Conservation (phyloP, 1,139 yeast species). For the Diutina rugosa region DNA sequence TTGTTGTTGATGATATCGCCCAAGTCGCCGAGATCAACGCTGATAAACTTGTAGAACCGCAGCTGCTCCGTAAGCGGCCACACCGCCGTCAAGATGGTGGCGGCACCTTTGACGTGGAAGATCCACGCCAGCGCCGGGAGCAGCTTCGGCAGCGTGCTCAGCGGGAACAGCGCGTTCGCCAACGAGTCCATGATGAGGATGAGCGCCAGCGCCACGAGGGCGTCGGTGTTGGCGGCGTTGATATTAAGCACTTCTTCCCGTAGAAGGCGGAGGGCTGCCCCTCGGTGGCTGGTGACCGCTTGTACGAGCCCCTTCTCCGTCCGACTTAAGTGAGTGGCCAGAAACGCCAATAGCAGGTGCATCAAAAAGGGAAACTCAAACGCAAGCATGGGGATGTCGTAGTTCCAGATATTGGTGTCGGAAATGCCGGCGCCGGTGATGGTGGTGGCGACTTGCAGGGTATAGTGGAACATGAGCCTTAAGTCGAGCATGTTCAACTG, state of each 20-base stretch:
- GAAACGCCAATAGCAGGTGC: slow-evolving; percentile 83
- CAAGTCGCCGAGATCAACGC: slow-evolving; percentile 71
- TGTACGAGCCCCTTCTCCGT: slow-evolving; percentile 68
- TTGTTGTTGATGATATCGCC: slow-evolving; percentile 55
- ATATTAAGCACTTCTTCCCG: slow-evolving; percentile 81
- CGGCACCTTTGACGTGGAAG: slow-evolving; percentile 94
- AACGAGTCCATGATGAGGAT: slow-evolving; percentile 83
- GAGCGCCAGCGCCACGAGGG: slow-evolving; percentile 83
- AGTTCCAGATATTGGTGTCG: slow-evolving; percentile 77
- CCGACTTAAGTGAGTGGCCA: slow-evolving; percentile 82
- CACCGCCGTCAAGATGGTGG: slow-evolving; percentile 85
- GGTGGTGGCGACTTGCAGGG: slow-evolving; percentile 72
- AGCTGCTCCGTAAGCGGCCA: slow-evolving; percentile 84
- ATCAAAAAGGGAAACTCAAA: slow-evolving; percentile 80
- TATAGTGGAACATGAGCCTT: slow-evolving; percentile 76
- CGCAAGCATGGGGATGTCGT: slow-evolving; percentile 78
- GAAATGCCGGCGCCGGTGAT: slow-evolving; percentile 87
- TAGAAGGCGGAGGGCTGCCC: slow-evolving; percentile 69
- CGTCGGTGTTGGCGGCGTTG: slow-evolving; percentile 77
- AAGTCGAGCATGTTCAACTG: slow-evolving; percentile 62
- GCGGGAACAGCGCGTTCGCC: slow-evolving; percentile 81
- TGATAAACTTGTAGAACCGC: slow-evolving; percentile 58
- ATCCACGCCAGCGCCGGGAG: slow-evolving; percentile 94
- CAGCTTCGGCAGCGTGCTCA: slow-evolving; percentile 45
- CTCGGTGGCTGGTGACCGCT: slow-evolving; percentile 76